Base-by-base conservation (phyloP, 2,329 filamentous ascomycete genomes). In the Cladosporium sp. region DNA sequence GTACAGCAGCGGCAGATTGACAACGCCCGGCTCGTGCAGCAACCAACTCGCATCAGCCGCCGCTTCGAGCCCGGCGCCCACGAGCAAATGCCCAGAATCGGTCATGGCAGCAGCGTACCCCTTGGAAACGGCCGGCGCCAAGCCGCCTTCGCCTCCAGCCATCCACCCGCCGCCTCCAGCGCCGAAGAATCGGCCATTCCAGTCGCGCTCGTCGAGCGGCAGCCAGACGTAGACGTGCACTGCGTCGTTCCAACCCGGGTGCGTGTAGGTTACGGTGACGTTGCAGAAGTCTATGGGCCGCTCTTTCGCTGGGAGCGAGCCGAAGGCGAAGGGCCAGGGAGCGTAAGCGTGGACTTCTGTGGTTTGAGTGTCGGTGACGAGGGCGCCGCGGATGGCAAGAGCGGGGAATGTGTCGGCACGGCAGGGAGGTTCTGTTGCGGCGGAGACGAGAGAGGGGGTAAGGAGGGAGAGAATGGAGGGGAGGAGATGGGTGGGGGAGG, bases 1-100 rank as follows among this genome's bases (percentile, higher is more conserved):
- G 46, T 78, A 76, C 1, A 84, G 68, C 11, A 83, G 76, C 21
- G 81, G 80, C 0, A 79, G 71, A 28, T 82, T 80, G 14, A 79
- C 67, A 84, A 84, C 0, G 79, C 75, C 34, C 72, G 65, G n/a
- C 82, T 82, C 5, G 76, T 78, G 13, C 58, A 70, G 51, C 26
- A 70, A 66, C 73, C 74, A 63, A 21, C 49, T 30, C 14, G 32
- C 48, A 25, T 30, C 32, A 1, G 21, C 23, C 13, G 34, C 49
- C 23, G 59, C 48, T 8, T 18, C 18, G n/a, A 74, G 0, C n/a
- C 28, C 48, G 10, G n/a, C 21, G 25, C 21, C 26, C 32, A 75
- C 77, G 3, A 79, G 78, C 58, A 79, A 77, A 63, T 81, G 79
- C 1, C 79, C 79, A 7, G 74, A 79, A 67, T 81, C 80, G 2